Base-by-base conservation (phyloP, 768 basidiomycete genomes). In the Lactarius evosmus region DNA sequence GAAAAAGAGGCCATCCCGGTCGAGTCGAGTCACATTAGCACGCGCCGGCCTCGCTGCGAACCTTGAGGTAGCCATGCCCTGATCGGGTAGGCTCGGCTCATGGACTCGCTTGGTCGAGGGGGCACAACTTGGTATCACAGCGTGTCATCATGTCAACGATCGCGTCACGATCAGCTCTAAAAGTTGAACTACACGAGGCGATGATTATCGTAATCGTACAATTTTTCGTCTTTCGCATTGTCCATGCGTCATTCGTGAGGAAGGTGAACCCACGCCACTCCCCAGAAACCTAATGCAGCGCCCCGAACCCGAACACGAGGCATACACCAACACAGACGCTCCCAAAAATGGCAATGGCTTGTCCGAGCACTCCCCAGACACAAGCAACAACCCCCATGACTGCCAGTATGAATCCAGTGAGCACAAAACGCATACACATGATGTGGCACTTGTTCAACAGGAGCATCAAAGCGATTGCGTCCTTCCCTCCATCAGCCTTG, bases 81-180 rank as follows among this genome's bases (percentile, higher is more conserved):
- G 63, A 65, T 65, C 59, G 58, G 64, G 64, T 40, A 53, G 60
- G 59, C 55, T 65, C 59, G 60, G 64, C 33, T 65, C 64, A 60
- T 40, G 34, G 27, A 32, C 54, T 22, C 50, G 52, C 19, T 34
- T 44, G 46, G 22, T 49, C 46, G 46, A 49, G 12, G 46, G 46
- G 19, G 22, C 22, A 49, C 11, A 12, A 27, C 46, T 22, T n/a
- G 46, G 46, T 27, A 49, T 49, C 51, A 52, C 27, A 52, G 29
- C 51, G 51, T 52, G 51, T 32, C 30, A 49, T 49, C 46, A 14
- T 25, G 51, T 52, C 51, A 29, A 38, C 25, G 41, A 58, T 53
- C 56, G 34, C 46, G 52, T 58, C 57, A 58, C 57, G 50, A 63
- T 55, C 57, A 53, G 53, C 33, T 29, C 12, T 25, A 22, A 22